These are phyloP conservation scores for Phaseolus coccineus DNA, from an alignment of 331 rosid species.

Conservation along the genomic window DNA sequence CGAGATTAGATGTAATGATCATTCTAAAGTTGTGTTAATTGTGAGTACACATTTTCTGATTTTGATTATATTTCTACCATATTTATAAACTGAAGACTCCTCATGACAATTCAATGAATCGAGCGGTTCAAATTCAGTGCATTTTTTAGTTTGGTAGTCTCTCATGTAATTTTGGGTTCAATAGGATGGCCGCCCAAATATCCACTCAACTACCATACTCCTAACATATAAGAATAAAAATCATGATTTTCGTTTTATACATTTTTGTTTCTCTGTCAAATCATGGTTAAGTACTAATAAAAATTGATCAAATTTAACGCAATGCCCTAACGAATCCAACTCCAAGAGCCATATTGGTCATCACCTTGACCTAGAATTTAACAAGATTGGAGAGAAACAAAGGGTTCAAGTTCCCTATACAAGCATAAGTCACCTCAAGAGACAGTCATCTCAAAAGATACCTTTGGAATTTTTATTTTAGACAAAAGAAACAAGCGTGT, in stretches of 20 bases:
- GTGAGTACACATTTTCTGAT: conserved; percentile 8
- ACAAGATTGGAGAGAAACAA: not conserved
- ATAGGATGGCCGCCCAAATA: conserved; percentile 14
- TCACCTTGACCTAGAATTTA: not conserved
- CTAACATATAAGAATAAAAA: conserved; percentile 23
- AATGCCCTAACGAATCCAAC: not conserved
- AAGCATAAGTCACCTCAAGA: not conserved
- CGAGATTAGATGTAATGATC: conserved; percentile 45
- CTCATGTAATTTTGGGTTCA: not conserved
- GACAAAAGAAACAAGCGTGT: not conserved
- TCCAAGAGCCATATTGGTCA: not conserved
- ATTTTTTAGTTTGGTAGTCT: not conserved
- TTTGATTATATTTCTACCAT: conserved; percentile 29
- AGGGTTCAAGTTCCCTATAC: not conserved
- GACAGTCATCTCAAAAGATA: not conserved
- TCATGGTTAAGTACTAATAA: not conserved
- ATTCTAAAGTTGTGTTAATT: conserved; percentile 44
- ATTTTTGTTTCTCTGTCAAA: not conserved
- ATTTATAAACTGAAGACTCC: conserved; percentile 18
- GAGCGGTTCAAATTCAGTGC: conserved; percentile 13
- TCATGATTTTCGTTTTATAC: not conserved
- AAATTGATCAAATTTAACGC: not conserved
- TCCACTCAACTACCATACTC: conserved; percentile 47
- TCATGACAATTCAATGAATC: conserved; percentile 52
- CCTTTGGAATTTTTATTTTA: not conserved